Conservation (phyloP, 768 basidiomycete species). For the Boletus eberwhitei region DNA sequence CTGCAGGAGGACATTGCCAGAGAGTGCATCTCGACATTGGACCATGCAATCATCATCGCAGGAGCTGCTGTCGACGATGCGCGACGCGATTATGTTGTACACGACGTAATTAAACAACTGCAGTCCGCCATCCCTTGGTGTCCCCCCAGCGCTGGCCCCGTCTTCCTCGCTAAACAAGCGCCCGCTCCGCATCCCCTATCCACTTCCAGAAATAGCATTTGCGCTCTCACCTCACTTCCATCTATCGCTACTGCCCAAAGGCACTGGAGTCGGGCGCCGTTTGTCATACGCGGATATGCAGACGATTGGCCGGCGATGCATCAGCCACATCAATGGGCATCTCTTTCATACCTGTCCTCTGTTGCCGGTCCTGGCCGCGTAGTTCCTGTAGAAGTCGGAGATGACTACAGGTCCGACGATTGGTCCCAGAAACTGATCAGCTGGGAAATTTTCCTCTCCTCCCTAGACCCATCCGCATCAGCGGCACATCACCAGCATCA, state of each 20-base stretch:
- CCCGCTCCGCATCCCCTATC: not conserved
- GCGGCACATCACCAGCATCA: slow-evolving; percentile 20
- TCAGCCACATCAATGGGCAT: slow-evolving; percentile 62
- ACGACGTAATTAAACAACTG: slow-evolving; percentile 55
- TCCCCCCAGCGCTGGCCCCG: not conserved
- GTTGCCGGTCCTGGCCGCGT: slow-evolving; percentile 77
- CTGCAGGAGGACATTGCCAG: slow-evolving; percentile 27
- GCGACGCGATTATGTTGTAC: slow-evolving; percentile 55
- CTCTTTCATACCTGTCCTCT: slow-evolving; percentile 61
- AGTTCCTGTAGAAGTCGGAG: slow-evolving; percentile 88
- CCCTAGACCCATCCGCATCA: slow-evolving; percentile 32
- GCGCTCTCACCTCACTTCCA: slow-evolving; percentile 46
- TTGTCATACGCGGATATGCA: slow-evolving; percentile 67
- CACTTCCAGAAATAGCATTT: slow-evolving; percentile 32
- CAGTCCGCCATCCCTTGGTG: slow-evolving; percentile 40
- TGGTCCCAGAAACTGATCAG: slow-evolving; percentile 81
- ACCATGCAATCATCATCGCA: slow-evolving; percentile 79
- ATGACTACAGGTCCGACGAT: slow-evolving; percentile 71
- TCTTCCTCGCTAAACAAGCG: slow-evolving; percentile 4
- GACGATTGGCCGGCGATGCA: slow-evolving; percentile 76
- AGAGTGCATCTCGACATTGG: slow-evolving; percentile 59
- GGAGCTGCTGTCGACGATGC: slow-evolving; percentile 61
- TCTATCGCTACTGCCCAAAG: slow-evolving; percentile 55
- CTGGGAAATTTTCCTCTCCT: slow-evolving; percentile 73
- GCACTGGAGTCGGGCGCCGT: slow-evolving; percentile 49